A percentile compares a stretch with the other conserved stretches of the same genome.
Evolutionary conservation across 2,329 filamentous ascomycete species (phyloP).

Genomic region (Westerdykella sp.): DNA sequence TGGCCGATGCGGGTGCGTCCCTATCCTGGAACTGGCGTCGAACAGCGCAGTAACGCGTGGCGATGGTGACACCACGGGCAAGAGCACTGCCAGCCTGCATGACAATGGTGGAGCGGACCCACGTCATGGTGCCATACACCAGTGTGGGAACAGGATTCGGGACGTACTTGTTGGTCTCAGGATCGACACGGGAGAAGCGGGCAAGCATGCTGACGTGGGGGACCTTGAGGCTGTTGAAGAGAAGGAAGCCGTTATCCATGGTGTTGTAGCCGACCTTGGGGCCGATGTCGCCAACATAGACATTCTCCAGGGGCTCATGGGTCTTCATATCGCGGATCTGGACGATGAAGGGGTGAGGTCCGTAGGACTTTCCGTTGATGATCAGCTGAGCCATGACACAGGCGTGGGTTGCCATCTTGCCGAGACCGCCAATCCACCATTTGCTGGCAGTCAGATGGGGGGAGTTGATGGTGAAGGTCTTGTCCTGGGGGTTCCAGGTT

Average conservation of each 20-base stretch:
- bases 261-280: conserved; percentile 75
- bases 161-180: conserved; percentile 61
- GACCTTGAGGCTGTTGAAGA: conserved; percentile 70
- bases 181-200: conserved; percentile 63
- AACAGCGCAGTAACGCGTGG: conserved; percentile 66
- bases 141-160: conserved; percentile 61
- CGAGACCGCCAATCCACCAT: conserved; percentile 80
- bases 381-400: conserved; percentile 74
- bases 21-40: conserved; percentile 73
- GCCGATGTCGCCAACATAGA: conserved; percentile 72
- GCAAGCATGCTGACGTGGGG: conserved; percentile 69
- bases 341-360: conserved; percentile 73
- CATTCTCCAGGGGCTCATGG: conserved; percentile 45
- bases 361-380: conserved; percentile 60
- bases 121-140: conserved; percentile 70
- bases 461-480: conserved; percentile 69
- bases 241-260: conserved; percentile 75
- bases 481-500: conserved; percentile 66
- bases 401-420: conserved; percentile 68
- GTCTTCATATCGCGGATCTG: conserved; percentile 56
- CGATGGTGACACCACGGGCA: conserved; percentile 71
- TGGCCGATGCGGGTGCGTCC: conserved; percentile 53
- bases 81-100: conserved; percentile 65
- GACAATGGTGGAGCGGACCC: conserved; percentile 67
- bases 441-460: conserved; percentile 70